phyloP scores from a whole-genome alignment of 805 yeast genomes.

The Metschnikowia similis region DNA sequence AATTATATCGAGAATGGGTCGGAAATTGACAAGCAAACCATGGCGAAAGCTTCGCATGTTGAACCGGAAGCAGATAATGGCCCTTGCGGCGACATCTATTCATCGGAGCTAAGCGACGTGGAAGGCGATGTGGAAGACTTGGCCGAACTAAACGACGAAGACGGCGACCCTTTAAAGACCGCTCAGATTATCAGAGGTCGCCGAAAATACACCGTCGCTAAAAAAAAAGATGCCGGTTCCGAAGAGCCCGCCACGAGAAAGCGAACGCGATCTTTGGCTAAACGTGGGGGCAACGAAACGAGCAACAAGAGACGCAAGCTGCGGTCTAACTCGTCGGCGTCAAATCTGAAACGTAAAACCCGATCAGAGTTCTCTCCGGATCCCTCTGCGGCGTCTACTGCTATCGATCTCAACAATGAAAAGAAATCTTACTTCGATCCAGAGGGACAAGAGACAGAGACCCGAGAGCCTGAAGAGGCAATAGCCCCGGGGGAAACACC shows the following conservation, averaged over 20 bases:
- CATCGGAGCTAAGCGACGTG: slow-evolving; percentile 20
- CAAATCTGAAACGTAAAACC: slow-evolving; percentile 15
- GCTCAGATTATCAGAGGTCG: slow-evolving; percentile 4
- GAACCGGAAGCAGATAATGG: not conserved
- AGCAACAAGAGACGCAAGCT: slow-evolving; percentile 11
- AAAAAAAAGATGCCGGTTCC: slow-evolving; percentile 9
- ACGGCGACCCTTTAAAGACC: slow-evolving; percentile 4
- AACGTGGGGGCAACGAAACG: slow-evolving; percentile 13
- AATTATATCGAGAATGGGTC: slow-evolving; percentile 47
- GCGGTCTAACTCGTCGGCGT: slow-evolving; percentile 6
- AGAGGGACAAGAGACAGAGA: slow-evolving; percentile 3
- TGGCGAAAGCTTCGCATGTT: slow-evolving; percentile 1
- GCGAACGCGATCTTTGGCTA: slow-evolving; percentile 19
- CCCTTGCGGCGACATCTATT: slow-evolving; percentile 8
- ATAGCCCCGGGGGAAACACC: not conserved
- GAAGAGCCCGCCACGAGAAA: slow-evolving; percentile 10
- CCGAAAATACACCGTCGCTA: slow-evolving; percentile 5
- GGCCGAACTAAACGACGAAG: slow-evolving; percentile 15
- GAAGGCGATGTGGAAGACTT: slow-evolving; percentile 16
- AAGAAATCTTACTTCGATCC: not conserved
- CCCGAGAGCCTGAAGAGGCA: slow-evolving; percentile 3
- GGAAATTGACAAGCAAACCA: not conserved
- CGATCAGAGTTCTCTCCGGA: slow-evolving; percentile 17
- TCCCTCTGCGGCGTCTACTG: not conserved
- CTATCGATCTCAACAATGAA: not conserved